These are phyloP conservation scores for Scytalidium lignicola DNA, from an alignment of 2,329 filamentous ascomycete species.

Conservation along the genomic window DNA sequence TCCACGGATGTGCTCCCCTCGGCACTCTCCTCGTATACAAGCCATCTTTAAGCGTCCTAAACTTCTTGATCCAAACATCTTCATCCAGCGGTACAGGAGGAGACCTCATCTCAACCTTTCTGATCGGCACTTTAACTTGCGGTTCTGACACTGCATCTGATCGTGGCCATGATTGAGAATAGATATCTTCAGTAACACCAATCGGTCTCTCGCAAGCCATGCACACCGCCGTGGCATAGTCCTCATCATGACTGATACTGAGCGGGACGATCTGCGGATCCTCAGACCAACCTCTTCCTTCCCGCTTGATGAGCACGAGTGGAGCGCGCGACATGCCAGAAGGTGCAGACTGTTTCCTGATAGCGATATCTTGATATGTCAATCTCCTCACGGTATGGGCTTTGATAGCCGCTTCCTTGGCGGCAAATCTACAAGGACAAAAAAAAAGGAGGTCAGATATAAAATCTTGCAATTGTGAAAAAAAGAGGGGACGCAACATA, in stretches of 20 bases:
- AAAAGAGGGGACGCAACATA: constrained; percentile 8
- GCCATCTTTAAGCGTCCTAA: neutral
- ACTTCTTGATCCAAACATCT: neutral
- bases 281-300: constrained; percentile 19
- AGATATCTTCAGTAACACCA: neutral
- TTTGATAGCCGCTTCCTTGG: constrained; percentile 72
- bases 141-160: no score
- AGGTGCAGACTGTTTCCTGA: constrained; percentile 21
- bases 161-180: no score
- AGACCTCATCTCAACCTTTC: no score
- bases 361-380: constrained; percentile 56
- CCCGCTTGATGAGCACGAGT: constrained; percentile 14
- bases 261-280: constrained; percentile 57
- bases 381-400: constrained; percentile 57
- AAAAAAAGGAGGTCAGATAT: neutral
- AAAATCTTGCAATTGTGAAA: no score
- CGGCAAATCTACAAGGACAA: constrained; percentile 38
- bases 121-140: no score
- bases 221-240: constrained; percentile 71
- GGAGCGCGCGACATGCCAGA: constrained; percentile 12
- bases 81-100: neutral
- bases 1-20: neutral
- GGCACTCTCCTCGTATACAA: neutral
- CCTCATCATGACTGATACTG: constrained; percentile 83
- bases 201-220: constrained; percentile 37